phyloP scores from a whole-genome alignment of 169 alveolate genomes.

The Babesia gibsoni region DNA sequence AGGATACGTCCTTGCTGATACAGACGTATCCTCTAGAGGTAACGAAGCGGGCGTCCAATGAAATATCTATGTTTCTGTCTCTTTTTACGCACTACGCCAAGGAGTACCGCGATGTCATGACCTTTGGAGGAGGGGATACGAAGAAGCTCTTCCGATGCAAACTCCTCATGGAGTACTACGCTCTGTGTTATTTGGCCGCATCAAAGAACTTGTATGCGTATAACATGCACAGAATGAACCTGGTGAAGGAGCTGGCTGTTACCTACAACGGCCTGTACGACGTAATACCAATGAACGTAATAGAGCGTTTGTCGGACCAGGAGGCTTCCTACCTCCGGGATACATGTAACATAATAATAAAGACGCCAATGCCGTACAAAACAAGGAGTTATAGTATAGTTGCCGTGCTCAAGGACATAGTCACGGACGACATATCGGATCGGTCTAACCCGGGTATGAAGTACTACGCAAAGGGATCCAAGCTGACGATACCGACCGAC shows the following conservation, averaged over 20 bases:
- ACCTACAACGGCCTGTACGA: slow-evolving; percentile 61
- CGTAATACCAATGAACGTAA: slow-evolving; percentile 53
- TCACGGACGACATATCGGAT: slow-evolving; percentile 58
- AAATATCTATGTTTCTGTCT: slow-evolving; percentile 30
- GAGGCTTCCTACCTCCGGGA: slow-evolving; percentile 57
- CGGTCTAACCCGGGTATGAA: slow-evolving; percentile 30
- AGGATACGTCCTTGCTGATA: slow-evolving; percentile 41
- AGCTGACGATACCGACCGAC: slow-evolving; percentile 48
- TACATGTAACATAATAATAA: slow-evolving; percentile 31
- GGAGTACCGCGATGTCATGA: slow-evolving; percentile 28
- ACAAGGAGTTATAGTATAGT: slow-evolving; percentile 41
- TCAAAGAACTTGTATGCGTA: slow-evolving; percentile 49
- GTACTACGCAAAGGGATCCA: slow-evolving; percentile 40
- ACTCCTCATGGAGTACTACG: slow-evolving; percentile 62
- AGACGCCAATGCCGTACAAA: slow-evolving; percentile 1
- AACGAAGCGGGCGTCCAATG: slow-evolving; percentile 43
- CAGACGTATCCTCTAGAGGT: slow-evolving; percentile 66
- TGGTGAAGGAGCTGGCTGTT: slow-evolving; percentile 60
- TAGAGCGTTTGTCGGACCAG: slow-evolving; percentile 57
- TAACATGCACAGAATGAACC: slow-evolving; percentile 49
- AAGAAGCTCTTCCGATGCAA: slow-evolving; percentile 37
- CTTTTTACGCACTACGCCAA: slow-evolving; percentile 34
- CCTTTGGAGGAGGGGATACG: slow-evolving; percentile 35
- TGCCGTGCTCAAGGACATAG: slow-evolving; percentile 59
- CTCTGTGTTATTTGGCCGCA: slow-evolving; percentile 36